A percentile compares a stretch with the other conserved stretches of the same genome.
These are phyloP conservation scores for Tolypocladium amazonense DNA, from an alignment of 2,329 filamentous ascomycete species.

Conservation along the genomic window DNA sequence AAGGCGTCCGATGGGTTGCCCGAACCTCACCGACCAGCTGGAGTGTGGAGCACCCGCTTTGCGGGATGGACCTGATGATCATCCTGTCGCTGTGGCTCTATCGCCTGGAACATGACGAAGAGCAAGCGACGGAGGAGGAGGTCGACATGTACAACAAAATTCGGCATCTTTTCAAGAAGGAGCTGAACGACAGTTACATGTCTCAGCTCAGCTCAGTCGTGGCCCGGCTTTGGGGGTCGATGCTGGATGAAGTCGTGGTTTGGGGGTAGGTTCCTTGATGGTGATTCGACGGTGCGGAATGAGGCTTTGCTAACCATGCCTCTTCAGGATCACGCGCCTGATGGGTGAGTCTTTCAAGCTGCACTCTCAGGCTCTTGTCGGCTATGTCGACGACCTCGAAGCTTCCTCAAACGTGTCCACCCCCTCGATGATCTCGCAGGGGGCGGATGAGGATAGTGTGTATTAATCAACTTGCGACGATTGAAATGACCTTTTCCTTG, in stretches of 20 bases:
- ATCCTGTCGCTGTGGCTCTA: slow-evolving; percentile 97
- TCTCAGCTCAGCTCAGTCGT: slow-evolving; percentile 90
- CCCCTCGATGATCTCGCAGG: slow-evolving; percentile 62
- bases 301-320: slow-evolving; percentile 8
- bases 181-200: slow-evolving; percentile 71
- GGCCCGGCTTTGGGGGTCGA: slow-evolving; percentile 89
- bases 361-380: slow-evolving; percentile 86
- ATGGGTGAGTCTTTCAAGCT: slow-evolving; percentile 98
- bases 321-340: slow-evolving; percentile 69
- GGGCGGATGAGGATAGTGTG: slow-evolving; percentile 61
- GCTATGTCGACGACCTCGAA: slow-evolving; percentile 80
- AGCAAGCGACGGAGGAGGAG: slow-evolving; percentile 77
- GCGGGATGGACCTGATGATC: slow-evolving; percentile 94
- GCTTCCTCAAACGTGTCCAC: slow-evolving; percentile 59
- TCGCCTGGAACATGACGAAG: slow-evolving; percentile 97
- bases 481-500: slow-evolving; percentile 31
- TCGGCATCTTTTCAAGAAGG: slow-evolving; percentile 80
- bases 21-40: slow-evolving; percentile 95
- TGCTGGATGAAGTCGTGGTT: slow-evolving; percentile 96
- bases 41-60: slow-evolving; percentile 96
- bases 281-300: neutral
- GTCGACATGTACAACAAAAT: slow-evolving; percentile 87
- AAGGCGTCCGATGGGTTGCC: slow-evolving; percentile 97
- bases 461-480: slow-evolving; percentile 46
- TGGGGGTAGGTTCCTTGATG: slow-evolving; percentile 71